Conservation (phyloP, 306 rosid species). For the Citrullus colocynthis region DNA sequence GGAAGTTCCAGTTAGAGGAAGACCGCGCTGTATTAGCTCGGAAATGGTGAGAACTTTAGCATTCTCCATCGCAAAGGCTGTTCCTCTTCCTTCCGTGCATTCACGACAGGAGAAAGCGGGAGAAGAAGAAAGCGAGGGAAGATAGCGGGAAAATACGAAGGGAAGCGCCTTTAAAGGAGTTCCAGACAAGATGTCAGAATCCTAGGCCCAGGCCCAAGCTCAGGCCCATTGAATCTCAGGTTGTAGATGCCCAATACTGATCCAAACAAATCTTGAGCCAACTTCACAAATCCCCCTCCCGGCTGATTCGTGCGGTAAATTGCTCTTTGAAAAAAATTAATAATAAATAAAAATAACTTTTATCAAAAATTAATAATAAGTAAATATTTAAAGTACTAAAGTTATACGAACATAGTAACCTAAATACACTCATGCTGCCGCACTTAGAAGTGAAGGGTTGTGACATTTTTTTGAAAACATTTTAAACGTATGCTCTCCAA, state of each 20-base stretch:
- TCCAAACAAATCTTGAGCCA: neutral
- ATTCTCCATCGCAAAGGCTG: slow-evolving; percentile 24
- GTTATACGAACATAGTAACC: too few species aligned
- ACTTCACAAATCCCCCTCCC: neutral
- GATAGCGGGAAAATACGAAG: slow-evolving; percentile 3
- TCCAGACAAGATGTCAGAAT: neutral
- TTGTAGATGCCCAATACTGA: neutral
- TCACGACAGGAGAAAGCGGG: neutral
- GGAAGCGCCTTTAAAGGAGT: neutral
- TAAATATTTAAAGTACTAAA: too few species aligned
- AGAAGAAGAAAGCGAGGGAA: neutral
- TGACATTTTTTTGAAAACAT: too few species aligned
- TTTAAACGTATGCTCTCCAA: too few species aligned
- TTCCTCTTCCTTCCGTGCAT: neutral
- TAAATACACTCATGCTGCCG: too few species aligned
- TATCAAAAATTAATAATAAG: neutral
- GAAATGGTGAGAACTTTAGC: slow-evolving; percentile 15
- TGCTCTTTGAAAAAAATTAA: neutral
- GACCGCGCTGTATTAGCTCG: slow-evolving; percentile 29
- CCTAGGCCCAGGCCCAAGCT: neutral
- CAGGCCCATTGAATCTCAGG: neutral
- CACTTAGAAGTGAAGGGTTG: too few species aligned
- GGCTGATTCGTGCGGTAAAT: neutral
- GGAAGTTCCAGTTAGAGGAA: slow-evolving; percentile 43
- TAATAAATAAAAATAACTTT: neutral